Percentiles rank a stretch among this genome's conserved stretches.
phyloP scores from a whole-genome alignment of 495 filamentous ascomycete species.

The Parmelia sp. region DNA sequence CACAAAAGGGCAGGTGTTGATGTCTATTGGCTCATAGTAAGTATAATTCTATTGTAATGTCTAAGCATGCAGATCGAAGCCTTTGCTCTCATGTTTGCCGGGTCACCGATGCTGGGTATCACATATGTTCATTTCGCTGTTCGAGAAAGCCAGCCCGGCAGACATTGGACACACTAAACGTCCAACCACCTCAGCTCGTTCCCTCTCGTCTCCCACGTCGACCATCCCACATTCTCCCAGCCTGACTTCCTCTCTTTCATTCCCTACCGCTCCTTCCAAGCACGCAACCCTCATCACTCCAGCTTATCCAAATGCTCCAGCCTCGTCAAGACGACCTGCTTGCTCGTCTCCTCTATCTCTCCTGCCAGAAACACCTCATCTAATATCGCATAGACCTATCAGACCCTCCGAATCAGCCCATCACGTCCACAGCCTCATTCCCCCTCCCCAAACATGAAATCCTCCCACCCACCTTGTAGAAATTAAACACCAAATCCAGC shows the following conservation, averaged over 20 bases:
- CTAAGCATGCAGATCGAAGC: not conserved
- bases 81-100: not conserved
- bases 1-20: not conserved
- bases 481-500: slow-evolving; percentile 98
- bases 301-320: slow-evolving; percentile 95
- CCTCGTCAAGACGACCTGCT: slow-evolving; percentile 91
- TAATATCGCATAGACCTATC: slow-evolving; percentile 91
- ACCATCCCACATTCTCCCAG: not conserved
- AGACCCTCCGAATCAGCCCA: not conserved
- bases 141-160: not conserved
- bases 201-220: not conserved
- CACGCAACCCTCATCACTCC: slow-evolving; percentile 52
- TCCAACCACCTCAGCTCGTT: not conserved
- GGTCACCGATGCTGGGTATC: not conserved
- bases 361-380: slow-evolving; percentile 96
- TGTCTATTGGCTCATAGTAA: not conserved
- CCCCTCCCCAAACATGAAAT: not conserved
- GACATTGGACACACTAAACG: not conserved
- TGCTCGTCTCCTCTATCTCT: slow-evolving; percentile 96
- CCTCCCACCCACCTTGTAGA: slow-evolving; percentile 61
- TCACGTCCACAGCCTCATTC: not conserved
- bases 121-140: not conserved
- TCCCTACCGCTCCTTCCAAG: not conserved
- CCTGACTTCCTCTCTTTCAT: not conserved
- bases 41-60: not conserved